Evolutionary conservation across 257 asterid genomes (phyloP).

Genomic region (Galeopsis tetrahit): DNA sequence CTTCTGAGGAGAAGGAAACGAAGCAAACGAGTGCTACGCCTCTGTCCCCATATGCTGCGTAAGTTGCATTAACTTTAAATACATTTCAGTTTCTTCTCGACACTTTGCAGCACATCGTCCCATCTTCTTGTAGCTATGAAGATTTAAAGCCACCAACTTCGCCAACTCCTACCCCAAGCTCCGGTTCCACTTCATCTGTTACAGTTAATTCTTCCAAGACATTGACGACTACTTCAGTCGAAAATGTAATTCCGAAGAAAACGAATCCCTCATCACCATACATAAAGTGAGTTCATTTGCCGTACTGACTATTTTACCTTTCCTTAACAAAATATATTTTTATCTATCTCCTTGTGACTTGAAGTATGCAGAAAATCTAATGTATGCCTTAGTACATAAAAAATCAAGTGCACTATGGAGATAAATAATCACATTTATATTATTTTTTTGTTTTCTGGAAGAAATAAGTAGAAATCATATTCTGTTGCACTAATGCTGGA

Average conservation of each 20-base stretch:
- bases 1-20: conserved; percentile 38
- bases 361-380: not conserved
- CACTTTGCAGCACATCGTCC: not conserved
- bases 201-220: conserved; percentile 43
- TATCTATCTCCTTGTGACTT: not conserved
- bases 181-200: conserved; percentile 43
- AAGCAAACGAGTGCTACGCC: conserved; percentile 47
- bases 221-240: conserved; percentile 32
- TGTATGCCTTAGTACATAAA: conserved; percentile 1
- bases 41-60: conserved; percentile 76
- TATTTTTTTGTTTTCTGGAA: no score
- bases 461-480: not conserved
- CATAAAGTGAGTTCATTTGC: conserved; percentile 45
- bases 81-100: conserved; percentile 1
- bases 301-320: not conserved
- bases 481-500: not conserved
- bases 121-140: conserved; percentile 49
- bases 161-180: conserved; percentile 69
- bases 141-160: conserved; percentile 74
- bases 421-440: not conserved
- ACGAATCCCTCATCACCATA: conserved; percentile 51
- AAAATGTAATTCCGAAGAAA: conserved; percentile 38
- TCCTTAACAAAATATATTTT: not conserved
- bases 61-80: conserved; percentile 40
- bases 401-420: not conserved